Evolutionary conservation across 2,329 filamentous ascomycete genomes (phyloP), one percentile per base, ranked within the genome.

Genomic region (Incumbomyces lentus): DNA sequence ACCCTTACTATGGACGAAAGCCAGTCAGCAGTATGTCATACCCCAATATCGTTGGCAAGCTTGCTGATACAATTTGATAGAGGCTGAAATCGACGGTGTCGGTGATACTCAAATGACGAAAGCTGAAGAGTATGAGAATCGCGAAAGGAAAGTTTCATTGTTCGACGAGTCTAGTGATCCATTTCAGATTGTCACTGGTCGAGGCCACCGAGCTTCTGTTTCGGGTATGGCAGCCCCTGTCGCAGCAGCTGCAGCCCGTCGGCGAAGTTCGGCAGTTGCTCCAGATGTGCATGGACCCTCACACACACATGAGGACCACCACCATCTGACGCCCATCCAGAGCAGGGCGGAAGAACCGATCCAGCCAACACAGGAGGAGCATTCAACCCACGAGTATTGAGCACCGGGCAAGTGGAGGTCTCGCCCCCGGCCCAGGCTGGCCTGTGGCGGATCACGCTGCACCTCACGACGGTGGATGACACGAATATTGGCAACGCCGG

Each of bases 231-330:
- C 48, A 2, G 52, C 41, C 17, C 42, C 51, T 29, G 54, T 49
- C 2, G 52, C 51, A 8, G 52, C 52, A 11, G 52, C 51, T 10
- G 49, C 49, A 11, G 54, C 49, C 11, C 49, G 54, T 17, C 52
- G 54, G 14, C 51, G 53, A 38, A 55, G 52, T 37, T 56, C 54
- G 11, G 54, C 54, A n/a, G 49, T 55, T 10, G 54, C 52, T 8
- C 54, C 54, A 11, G 54, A 55, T 32, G 49, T 44, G 16, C 44
- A 29, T 13, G 42, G 35, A 6, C 45, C 52, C 18, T 36, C 48
- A 13, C 18, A 14, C 34, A 31, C 10, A 35, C 22, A 26, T 26
- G 22, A 26, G 8, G 22, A 26, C 22, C 4, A 5, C 5, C 22
- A 26, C 22, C 22, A 26, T 8, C 48, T 56, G 32, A 50, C 39